phyloP scores from a whole-genome alignment of 2,329 filamentous ascomycete genomes.

The Calycina marina region DNA sequence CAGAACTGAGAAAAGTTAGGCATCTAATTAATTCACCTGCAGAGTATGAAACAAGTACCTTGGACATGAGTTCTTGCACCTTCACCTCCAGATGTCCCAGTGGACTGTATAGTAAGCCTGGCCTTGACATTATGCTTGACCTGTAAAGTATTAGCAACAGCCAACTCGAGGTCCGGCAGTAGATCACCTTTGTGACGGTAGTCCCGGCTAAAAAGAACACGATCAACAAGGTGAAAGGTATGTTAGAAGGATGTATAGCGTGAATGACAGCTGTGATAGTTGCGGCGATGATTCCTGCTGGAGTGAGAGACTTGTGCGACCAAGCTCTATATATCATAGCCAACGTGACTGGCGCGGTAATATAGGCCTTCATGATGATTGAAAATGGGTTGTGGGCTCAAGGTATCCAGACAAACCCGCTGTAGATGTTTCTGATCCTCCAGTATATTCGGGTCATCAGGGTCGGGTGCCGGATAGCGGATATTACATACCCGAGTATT shows the following conservation, averaged over 20 bases:
- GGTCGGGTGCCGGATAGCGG: no score
- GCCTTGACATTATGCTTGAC: conserved; percentile 82
- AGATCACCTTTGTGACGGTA: conserved; percentile 61
- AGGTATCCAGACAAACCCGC: no score
- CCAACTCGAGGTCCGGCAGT: no score
- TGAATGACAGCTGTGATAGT: conserved; percentile 62
- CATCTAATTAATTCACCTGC: no score
- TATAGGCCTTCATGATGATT: conserved; percentile 44
- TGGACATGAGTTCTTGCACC: conserved; percentile 73
- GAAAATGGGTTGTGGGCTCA: no score
- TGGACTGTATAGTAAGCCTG: conserved; percentile 61
- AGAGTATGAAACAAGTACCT: conserved; percentile 35
- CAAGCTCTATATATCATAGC: conserved; percentile 53
- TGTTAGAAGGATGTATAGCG: conserved; percentile 81
- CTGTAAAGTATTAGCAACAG: conserved; percentile 28
- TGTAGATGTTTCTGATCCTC: no score
- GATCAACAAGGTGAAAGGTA: conserved; percentile 73
- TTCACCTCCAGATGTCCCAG: conserved; percentile 62
- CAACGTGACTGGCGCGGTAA: conserved; percentile 42
- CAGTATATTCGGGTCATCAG: no score
- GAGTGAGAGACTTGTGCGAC: conserved; percentile 64
- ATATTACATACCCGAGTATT: no score
- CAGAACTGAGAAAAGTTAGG: conserved; percentile 38
- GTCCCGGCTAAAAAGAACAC: conserved; percentile 83
- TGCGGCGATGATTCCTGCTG: conserved; percentile 58